These are phyloP conservation scores for Aegilops tauschii DNA, from an alignment of 176 grass and related monocot species.

Conservation along the genomic window DNA sequence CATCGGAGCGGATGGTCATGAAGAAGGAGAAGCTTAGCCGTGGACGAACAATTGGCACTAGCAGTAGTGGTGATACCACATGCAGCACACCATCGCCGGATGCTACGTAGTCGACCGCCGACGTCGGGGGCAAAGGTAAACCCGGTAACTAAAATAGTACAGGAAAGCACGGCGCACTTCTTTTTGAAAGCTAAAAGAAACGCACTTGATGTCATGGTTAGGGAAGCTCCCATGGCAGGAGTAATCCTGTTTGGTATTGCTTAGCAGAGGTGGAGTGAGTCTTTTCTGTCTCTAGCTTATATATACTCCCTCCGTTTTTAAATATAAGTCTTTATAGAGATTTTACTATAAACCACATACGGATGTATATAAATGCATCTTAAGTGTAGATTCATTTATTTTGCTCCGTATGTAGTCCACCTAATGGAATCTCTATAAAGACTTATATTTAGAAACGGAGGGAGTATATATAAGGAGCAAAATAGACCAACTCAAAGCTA, in stretches of 20 bases:
- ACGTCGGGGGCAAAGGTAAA: background rate
- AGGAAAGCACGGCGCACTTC: background rate
- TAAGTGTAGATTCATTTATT: too few relatives aligned
- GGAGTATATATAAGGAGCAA: too few relatives aligned
- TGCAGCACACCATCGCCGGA: background rate
- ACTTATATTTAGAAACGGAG: too few relatives aligned
- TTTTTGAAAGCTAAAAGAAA: background rate
- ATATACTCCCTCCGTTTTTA: too few relatives aligned
- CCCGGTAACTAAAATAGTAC: background rate
- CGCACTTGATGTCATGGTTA: conserved; percentile 7
- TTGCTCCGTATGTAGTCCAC: too few relatives aligned
- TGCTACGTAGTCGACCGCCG: background rate
- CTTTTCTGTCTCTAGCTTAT: too few relatives aligned
- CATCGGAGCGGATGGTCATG: background rate
- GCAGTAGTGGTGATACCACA: background rate
- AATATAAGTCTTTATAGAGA: too few relatives aligned
- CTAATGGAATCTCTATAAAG: too few relatives aligned
- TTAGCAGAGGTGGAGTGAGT: background rate
- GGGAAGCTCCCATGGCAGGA: background rate
- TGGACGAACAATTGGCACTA: background rate
- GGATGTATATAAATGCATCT: too few relatives aligned
- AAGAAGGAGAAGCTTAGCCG: background rate
- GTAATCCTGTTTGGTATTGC: background rate
- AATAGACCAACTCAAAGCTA: too few relatives aligned
- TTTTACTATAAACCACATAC: too few relatives aligned